Base-by-base conservation (phyloP, 345 rosid genomes). In the Sisymbrium irio region DNA sequence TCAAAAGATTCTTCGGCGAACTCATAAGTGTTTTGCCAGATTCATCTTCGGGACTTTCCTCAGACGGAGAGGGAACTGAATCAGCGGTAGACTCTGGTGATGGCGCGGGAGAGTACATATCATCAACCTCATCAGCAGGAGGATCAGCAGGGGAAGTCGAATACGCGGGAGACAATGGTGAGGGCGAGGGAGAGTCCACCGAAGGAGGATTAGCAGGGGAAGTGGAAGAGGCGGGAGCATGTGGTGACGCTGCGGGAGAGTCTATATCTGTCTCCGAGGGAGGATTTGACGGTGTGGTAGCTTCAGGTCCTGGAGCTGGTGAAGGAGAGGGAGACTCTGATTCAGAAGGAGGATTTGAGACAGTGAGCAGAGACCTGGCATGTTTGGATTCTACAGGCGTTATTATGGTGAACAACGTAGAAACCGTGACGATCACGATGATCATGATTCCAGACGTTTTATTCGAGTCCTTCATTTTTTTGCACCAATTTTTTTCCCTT, bases 361-460 rank as follows among this genome's bases (percentile, higher is more conserved):
- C 71, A 15, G 19, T 9, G n/a, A 70, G 75, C 7, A 77, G 47
- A 17, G 63, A 71, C n/a, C 47, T 67, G 2, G 64, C 76, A 32
- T 51, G 67, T 28, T 62, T 39, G 36, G 85, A 65, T 19, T 37
- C 25, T 3, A 78, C 71, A 5, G 73, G 66, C 49, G 59, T 11
- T 39, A 72, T 62, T 46, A 80, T 20, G 9, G 73, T 11, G 50
- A 70, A 22, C 62, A 64, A 62, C 20, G 59, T 69, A 32, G 71
- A 64, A 76, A 69, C 53, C 27, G 62, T 63, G 67, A 78, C 62
- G 81, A 73, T 66, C 44, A 72, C 6, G 44, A 72, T 60, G 25
- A 71, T 50, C 44, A 72, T 60, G 25, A 71, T 50, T 19, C 27
- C 4, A 20, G 60, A 60, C 40, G 40, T 59, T 20, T 17, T 59